phyloP scores from a whole-genome alignment of 768 basidiomycete species.

The Suillus placidus region DNA sequence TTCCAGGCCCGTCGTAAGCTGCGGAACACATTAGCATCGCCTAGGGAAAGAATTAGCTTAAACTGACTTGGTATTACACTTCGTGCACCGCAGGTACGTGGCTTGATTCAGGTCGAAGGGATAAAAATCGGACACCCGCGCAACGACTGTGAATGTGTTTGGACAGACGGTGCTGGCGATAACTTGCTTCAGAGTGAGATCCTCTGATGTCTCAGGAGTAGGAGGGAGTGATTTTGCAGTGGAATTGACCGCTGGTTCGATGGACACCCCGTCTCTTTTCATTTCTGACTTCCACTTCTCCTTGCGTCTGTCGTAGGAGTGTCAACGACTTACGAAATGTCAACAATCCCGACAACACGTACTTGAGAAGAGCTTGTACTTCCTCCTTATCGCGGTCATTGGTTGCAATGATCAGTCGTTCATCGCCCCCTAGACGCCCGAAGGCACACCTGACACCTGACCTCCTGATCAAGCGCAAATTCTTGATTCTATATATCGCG shows the following conservation, averaged over 20 bases:
- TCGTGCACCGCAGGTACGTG: conserved; percentile 51
- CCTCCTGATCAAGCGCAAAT: conserved; percentile 50
- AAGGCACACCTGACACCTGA: conserved; percentile 13
- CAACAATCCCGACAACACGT: not conserved
- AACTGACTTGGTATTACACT: conserved; percentile 54
- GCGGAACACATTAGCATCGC: not conserved
- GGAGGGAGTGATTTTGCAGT: conserved; percentile 9
- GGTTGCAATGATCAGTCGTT: conserved; percentile 24
- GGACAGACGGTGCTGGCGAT: conserved; percentile 35
- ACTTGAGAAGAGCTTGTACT: conserved; percentile 21
- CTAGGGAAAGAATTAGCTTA: not conserved
- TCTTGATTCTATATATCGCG: conserved; percentile 49
- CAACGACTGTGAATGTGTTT: conserved; percentile 45
- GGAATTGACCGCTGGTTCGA: not conserved
- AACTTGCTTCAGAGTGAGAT: conserved; percentile 43
- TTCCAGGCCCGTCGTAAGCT: conserved; percentile 49
- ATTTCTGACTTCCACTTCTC: conserved; percentile 34
- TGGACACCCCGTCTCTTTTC: conserved; percentile 12
- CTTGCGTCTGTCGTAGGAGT: conserved; percentile 34
- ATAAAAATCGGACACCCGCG: conserved; percentile 56
- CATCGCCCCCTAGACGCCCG: conserved; percentile 34
- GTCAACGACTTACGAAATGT: not conserved
- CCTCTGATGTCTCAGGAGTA: conserved; percentile 6
- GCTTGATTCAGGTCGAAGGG: conserved; percentile 54
- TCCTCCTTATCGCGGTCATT: conserved; percentile 21